These are phyloP conservation scores for Leucocoprinus birnbaumii DNA, from an alignment of 768 basidiomycete species.

Conservation along the genomic window DNA sequence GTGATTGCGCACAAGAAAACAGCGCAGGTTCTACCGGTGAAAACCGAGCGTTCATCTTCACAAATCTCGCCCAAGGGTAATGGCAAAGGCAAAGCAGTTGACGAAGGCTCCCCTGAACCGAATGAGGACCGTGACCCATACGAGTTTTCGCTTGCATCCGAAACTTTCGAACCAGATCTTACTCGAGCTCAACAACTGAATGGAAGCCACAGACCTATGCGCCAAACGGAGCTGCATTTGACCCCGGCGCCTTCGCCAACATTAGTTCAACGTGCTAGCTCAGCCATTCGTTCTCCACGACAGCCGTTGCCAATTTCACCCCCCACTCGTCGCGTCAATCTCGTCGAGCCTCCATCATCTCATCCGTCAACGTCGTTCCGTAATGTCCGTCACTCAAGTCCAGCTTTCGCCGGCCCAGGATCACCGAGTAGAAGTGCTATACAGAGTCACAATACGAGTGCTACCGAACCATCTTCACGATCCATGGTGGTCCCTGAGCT, in stretches of 20 bases:
- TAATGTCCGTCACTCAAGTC: conserved; percentile 8
- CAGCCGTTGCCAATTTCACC: background rate
- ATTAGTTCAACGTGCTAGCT: background rate
- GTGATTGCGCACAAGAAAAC: background rate
- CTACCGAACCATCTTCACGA: conserved; percentile 11
- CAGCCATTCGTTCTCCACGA: background rate
- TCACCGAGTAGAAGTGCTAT: background rate
- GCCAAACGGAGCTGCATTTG: background rate
- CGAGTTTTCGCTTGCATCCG: background rate
- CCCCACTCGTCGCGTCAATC: background rate
- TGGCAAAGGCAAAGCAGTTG: background rate
- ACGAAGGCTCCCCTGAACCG: background rate
- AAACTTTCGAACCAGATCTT: background rate
- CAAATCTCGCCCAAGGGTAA: background rate
- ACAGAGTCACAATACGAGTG: conserved; percentile 6
- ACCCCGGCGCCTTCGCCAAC: conserved; percentile 8
- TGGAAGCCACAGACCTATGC: background rate
- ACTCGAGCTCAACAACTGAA: background rate
- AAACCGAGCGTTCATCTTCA: background rate
- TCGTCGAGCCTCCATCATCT: background rate
- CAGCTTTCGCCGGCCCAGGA: background rate
- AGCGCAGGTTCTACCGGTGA: background rate
- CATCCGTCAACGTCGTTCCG: conserved; percentile 10
- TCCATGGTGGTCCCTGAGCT: conserved; percentile 6
- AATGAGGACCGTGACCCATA: background rate